Evolutionary conservation across 441 rosid species (phyloP).

Genomic region (Gossypium schwendimanii): DNA sequence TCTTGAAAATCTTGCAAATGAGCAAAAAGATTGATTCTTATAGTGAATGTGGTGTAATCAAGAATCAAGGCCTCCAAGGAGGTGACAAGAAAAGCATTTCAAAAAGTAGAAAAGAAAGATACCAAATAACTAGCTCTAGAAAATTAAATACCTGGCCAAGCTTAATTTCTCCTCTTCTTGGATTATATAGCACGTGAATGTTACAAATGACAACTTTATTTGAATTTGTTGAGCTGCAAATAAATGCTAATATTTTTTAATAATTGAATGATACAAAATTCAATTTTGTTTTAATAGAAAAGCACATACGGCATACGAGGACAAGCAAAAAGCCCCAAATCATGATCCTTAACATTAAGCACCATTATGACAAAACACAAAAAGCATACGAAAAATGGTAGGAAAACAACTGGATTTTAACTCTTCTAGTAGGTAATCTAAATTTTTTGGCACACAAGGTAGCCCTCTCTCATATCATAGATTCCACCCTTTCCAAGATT

Average conservation of each 20-base stretch:
- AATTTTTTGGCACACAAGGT: neutral
- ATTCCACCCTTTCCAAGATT: neutral
- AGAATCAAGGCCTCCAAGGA: slow-evolving; percentile 2
- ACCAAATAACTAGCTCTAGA: slow-evolving; percentile 5
- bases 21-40: neutral
- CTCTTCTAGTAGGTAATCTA: neutral
- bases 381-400: neutral
- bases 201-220: slow-evolving; percentile 69
- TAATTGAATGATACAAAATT: slow-evolving; percentile 7
- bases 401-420: neutral
- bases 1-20: neutral
- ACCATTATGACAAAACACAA: neutral
- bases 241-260: slow-evolving; percentile 13
- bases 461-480: neutral
- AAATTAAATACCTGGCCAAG: slow-evolving; percentile 72
- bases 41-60: neutral
- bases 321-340: neutral
- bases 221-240: slow-evolving; percentile 44
- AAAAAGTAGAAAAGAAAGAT: neutral
- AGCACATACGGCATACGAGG: neutral
- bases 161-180: slow-evolving; percentile 91
- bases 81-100: neutral
- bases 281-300: neutral
- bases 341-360: neutral
- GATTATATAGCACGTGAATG: slow-evolving; percentile 92